Evolutionary conservation across 805 yeast species (phyloP), one percentile per base, ranked within the genome.

Genomic region (Nakazawaea peltata): DNA sequence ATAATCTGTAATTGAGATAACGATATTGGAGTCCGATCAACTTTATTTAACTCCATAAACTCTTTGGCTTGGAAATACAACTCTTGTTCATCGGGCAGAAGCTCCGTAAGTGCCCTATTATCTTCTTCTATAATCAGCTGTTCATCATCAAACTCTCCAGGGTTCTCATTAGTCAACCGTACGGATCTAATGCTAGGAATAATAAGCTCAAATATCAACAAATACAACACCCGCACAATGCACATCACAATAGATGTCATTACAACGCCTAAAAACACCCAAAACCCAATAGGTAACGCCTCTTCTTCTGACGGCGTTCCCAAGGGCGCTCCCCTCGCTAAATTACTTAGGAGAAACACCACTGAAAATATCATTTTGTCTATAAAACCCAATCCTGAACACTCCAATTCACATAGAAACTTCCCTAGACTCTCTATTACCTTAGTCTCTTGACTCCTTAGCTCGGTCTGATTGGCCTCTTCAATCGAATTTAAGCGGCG

Each of bases 51-150:
- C 45, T 44, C 65, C 40, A 48, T 55, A 44, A 61, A 72, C 33
- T 75, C 80, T 39, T 73, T 71, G 19, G 86, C 77, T 47, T 74
- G 82, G 46, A 79, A 70, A 45, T 77, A 82, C 28, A 76, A 54
- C 48, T 77, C 80, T 45, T 80, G 79, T 56, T 84, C 86, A 39
- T 76, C 72, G 27, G 78, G 76, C 30, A 82, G 61, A 11, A 86
- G 67, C 39, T 69, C 77, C 26, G 67, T 67, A 44, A 80, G 70
- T 1, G 72, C 77, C 38, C 68, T 63, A 41, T 67, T 57, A 39
- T 71, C 77, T 47, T 79, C 81, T 46, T 74, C 80, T 27, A 73
- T 63, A 27, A 76, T 66, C 29, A 67, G 59, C 26, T 72, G 75
- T 34, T 73, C 79, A 44, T 79, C 88, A 44, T 77, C 86, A 42